These are phyloP conservation scores for Oryza glaberrima DNA, from an alignment of 176 grass and related monocot species.

Conservation along the genomic window DNA sequence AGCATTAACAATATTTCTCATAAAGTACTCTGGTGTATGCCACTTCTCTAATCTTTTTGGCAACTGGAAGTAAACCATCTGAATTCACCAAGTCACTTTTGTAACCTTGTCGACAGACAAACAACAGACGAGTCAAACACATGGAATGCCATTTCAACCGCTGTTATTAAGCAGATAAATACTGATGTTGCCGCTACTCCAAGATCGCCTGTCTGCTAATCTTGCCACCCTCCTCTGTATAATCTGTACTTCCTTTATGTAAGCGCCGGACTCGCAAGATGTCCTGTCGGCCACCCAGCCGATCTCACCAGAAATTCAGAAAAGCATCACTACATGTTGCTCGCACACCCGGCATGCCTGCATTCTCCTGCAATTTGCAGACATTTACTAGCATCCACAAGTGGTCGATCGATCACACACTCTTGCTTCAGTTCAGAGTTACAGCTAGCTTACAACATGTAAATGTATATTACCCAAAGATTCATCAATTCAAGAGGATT, in stretches of 20 bases:
- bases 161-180: background rate
- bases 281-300: constrained; percentile 34
- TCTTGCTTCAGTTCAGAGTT: background rate
- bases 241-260: background rate
- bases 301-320: constrained; percentile 25
- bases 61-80: background rate
- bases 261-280: constrained; percentile 8
- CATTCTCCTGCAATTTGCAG: background rate
- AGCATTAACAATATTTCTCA: background rate
- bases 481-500: background rate
- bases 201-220: constrained; percentile 3
- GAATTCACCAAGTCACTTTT: background rate
- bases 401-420: background rate
- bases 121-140: background rate
- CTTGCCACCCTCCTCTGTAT: background rate
- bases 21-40: background rate
- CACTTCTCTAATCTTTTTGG: background rate
- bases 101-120: background rate
- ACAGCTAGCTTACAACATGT: background rate
- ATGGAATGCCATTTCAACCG: background rate
- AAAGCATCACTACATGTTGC: constrained; percentile 8
- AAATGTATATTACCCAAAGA: constrained; percentile 4
- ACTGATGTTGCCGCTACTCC: background rate
- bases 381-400: background rate
- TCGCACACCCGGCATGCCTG: background rate